Conservation (phyloP, 257 asterid genomes). For the Pogostemon cablin region DNA sequence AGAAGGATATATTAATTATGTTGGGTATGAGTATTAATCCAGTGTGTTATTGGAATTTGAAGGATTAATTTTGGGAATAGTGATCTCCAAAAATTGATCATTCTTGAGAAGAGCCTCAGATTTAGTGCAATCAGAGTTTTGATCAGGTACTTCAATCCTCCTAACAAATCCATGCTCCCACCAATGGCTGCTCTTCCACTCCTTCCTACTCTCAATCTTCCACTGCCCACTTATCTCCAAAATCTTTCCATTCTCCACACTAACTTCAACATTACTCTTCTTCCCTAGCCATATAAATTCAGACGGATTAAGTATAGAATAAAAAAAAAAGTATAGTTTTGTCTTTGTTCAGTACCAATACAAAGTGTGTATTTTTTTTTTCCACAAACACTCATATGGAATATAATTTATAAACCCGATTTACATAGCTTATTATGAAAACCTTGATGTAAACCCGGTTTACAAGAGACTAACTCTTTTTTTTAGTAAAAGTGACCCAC, state of each 20-base stretch:
- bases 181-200: slow-evolving; percentile 68
- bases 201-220: slow-evolving; percentile 44
- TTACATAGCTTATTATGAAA: too few species aligned
- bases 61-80: slow-evolving; percentile 40
- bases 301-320: too few species aligned
- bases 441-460: too few species aligned
- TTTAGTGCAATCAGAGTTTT: slow-evolving; percentile 58
- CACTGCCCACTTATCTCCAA: slow-evolving; percentile 64
- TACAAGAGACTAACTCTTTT: too few species aligned
- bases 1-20: too few species aligned
- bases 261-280: slow-evolving; percentile 40
- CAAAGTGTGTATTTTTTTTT: too few species aligned
- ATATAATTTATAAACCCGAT: too few species aligned
- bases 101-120: slow-evolving; percentile 54
- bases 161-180: slow-evolving; percentile 89
- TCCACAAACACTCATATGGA: too few species aligned
- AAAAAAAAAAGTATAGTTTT: too few species aligned
- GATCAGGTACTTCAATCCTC: slow-evolving; percentile 66
- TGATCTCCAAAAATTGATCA: slow-evolving; percentile 54
- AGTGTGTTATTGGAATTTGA: neutral
- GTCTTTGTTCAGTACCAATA: too few species aligned
- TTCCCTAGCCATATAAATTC: slow-evolving; percentile 23
- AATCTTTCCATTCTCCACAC: slow-evolving; percentile 58
- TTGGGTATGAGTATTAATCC: too few species aligned
- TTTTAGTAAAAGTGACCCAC: too few species aligned